These are phyloP conservation scores for Nidularia pulvinata DNA, from an alignment of 768 basidiomycete genomes.

Conservation along the genomic window DNA sequence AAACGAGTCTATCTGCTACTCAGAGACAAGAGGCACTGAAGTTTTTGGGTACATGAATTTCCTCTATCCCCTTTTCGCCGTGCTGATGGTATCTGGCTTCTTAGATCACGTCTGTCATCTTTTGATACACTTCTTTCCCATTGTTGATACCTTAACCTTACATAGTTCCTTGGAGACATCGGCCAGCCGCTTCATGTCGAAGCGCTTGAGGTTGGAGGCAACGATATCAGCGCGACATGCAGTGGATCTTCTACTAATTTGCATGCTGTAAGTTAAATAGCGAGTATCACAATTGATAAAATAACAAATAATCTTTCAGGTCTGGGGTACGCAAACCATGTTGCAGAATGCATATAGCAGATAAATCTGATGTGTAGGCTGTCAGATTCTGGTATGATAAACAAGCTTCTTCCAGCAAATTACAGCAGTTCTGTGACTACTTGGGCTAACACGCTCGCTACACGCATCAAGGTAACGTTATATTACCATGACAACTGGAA, in stretches of 20 bases:
- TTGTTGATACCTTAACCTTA: background rate
- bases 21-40: constrained; percentile 52
- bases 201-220: constrained; percentile 42
- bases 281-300: background rate
- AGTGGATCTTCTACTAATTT: constrained; percentile 37
- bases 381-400: constrained; percentile 38
- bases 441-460: constrained; percentile 35
- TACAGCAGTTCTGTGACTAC: constrained; percentile 31
- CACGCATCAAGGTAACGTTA: constrained; percentile 34
- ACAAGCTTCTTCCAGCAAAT: constrained; percentile 26
- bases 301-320: constrained; percentile 9
- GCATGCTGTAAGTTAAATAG: constrained; percentile 26
- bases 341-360: background rate
- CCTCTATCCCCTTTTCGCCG: background rate
- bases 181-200: constrained; percentile 51
- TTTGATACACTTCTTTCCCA: background rate
- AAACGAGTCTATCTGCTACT: constrained; percentile 35
- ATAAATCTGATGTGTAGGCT: background rate
- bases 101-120: constrained; percentile 26
- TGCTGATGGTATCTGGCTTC: background rate
- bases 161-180: constrained; percentile 46
- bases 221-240: constrained; percentile 37
- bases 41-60: constrained; percentile 37
- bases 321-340: constrained; percentile 25
- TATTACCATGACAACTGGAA: too few relatives aligned